phyloP scores from a whole-genome alignment of 108 stramenopile species.

The Epipyxis sp. region DNA sequence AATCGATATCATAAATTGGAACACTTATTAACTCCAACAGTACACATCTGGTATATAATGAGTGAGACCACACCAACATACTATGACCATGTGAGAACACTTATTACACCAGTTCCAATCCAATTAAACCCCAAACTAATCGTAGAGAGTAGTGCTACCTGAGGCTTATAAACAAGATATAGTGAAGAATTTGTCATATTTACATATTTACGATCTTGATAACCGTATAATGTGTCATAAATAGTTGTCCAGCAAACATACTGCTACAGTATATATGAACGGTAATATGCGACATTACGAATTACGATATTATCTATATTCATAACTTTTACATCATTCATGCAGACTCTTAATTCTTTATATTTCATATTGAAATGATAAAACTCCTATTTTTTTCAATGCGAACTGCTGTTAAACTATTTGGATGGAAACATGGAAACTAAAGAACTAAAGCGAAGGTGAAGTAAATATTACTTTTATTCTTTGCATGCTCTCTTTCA shows the following conservation, averaged over 20 bases:
- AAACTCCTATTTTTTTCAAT: too few species aligned
- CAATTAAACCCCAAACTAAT: slow-evolving; percentile 42
- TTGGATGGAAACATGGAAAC: too few species aligned
- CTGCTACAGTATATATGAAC: too few species aligned
- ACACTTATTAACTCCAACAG: slow-evolving; percentile 51
- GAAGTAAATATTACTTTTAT: too few species aligned
- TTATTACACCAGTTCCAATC: slow-evolving; percentile 14
- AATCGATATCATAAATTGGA: slow-evolving; percentile 44
- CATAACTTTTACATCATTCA: too few species aligned
- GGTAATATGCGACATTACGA: too few species aligned
- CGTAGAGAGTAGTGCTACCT: slow-evolving; percentile 36
- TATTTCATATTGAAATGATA: too few species aligned
- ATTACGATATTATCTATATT: too few species aligned
- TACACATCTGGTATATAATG: slow-evolving; percentile 50
- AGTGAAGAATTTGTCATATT: slow-evolving; percentile 36
- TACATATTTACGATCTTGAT: slow-evolving; percentile 94
- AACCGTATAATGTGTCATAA: slow-evolving; percentile 97
- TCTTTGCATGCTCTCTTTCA: too few species aligned
- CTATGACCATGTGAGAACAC: slow-evolving; percentile 42
- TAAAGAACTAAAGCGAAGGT: too few species aligned
- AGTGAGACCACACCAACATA: slow-evolving; percentile 42
- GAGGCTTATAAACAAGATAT: background rate
- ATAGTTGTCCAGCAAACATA: slow-evolving; percentile 90
- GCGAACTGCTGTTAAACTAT: too few species aligned
- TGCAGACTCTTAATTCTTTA: too few species aligned